These are phyloP conservation scores for Termitomyces sp. DNA, from an alignment of 768 basidiomycete species.

Conservation along the genomic window DNA sequence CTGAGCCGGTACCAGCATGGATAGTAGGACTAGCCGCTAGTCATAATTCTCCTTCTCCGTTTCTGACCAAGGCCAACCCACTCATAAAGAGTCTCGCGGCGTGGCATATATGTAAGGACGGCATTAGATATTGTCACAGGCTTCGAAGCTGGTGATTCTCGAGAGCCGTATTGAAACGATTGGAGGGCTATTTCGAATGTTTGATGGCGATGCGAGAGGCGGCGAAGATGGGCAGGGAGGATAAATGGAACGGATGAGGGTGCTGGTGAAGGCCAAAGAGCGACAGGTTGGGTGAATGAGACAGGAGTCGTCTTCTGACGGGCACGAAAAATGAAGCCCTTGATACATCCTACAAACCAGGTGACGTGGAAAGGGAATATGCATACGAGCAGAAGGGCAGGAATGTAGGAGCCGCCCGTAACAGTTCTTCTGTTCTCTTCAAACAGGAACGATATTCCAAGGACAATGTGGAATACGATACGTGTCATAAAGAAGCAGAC, in stretches of 20 bases:
- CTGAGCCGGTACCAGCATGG: no score
- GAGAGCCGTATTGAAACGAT: conserved; percentile 7
- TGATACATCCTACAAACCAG: conserved; percentile 50
- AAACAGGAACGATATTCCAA: conserved; percentile 26
- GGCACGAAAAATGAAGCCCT: conserved; percentile 35
- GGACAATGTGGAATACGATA: conserved; percentile 38
- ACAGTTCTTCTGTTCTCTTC: conserved; percentile 22
- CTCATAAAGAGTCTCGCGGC: conserved; percentile 13
- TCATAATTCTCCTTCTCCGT: not conserved
- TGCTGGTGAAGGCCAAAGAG: not conserved
- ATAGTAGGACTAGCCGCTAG: not conserved
- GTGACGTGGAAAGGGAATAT: conserved; percentile 46
- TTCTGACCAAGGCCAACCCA: conserved; percentile 16
- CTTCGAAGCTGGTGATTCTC: conserved; percentile 1
- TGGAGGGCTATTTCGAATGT: conserved; percentile 5
- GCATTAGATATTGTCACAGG: not conserved
- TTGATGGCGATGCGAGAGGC: conserved; percentile 5
- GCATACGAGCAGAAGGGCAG: conserved; percentile 30
- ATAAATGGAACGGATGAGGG: not conserved
- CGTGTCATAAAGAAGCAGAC: conserved; percentile 46
- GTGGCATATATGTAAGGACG: conserved; percentile 8
- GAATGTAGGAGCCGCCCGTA: conserved; percentile 31
- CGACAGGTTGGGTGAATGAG: not conserved
- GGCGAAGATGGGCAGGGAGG: not conserved
- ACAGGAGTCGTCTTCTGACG: not conserved